Conservation (phyloP, 2,329 filamentous ascomycete genomes). For the Verticillium isaacii region DNA sequence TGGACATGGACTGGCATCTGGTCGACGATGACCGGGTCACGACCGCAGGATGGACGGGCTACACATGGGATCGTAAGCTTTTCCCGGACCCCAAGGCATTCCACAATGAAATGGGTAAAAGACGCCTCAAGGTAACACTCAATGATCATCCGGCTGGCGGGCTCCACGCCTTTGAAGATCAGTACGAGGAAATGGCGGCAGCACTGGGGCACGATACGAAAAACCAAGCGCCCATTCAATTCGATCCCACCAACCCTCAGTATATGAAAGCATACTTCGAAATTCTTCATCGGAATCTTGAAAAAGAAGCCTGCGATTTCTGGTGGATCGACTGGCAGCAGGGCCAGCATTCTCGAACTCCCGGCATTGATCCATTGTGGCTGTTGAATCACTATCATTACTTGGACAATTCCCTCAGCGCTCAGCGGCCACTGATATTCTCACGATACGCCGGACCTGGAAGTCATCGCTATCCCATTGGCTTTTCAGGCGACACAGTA, state of each 20-base stretch:
- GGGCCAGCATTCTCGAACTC: conserved; percentile 48
- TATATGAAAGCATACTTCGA: conserved; percentile 57
- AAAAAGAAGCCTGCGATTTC: conserved; percentile 54
- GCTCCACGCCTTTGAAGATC: conserved; percentile 50
- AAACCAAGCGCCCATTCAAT: conserved; percentile 44
- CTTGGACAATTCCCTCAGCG: conserved; percentile 32
- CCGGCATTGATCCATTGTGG: conserved; percentile 59
- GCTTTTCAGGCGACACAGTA: conserved; percentile 59
- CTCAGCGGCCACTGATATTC: conserved; percentile 43
- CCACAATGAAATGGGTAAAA: conserved; percentile 27
- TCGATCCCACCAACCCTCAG: conserved; percentile 47
- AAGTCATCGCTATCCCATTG: conserved; percentile 59
- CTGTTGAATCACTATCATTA: conserved; percentile 62
- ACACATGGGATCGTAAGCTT: conserved; percentile 55
- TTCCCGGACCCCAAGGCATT: conserved; percentile 53
- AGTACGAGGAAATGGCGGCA: conserved; percentile 49
- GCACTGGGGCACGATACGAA: conserved; percentile 46
- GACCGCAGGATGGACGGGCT: conserved; percentile 54
- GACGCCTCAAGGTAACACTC: conserved; percentile 48
- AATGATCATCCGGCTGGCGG: conserved; percentile 61
- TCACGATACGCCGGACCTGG: conserved; percentile 59
- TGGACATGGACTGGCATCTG: conserved; percentile 65
- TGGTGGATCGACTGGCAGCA: conserved; percentile 70
- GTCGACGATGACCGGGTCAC: conserved; percentile 41
- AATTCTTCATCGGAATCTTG: conserved; percentile 50